These are phyloP conservation scores for Xylaria sp. DNA, from an alignment of 2,329 filamentous ascomycete genomes.

Conservation along the genomic window DNA sequence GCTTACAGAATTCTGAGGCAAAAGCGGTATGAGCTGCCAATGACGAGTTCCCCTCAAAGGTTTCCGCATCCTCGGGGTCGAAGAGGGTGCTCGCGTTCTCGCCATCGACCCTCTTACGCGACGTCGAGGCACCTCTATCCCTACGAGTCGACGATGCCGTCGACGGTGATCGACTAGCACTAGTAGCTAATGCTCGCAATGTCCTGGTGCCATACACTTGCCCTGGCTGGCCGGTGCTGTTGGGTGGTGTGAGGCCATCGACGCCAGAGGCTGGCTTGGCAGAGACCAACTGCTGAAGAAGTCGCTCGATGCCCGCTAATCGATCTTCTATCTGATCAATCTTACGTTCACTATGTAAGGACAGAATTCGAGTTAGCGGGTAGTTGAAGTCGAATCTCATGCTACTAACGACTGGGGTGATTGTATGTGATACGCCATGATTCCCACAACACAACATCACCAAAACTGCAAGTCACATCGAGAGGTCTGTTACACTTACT, in stretches of 20 bases:
- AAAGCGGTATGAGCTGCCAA: conserved; percentile 60
- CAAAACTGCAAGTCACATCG: not conserved
- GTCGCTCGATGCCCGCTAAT: conserved; percentile 53
- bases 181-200: conserved; percentile 8
- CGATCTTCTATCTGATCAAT: conserved; percentile 57
- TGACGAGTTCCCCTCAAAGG: conserved; percentile 59
- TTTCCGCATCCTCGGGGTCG: conserved; percentile 63
- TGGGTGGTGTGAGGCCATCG: conserved; percentile 14
- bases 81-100: conserved; percentile 58
- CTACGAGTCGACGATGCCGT: conserved; percentile 39
- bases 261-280: conserved; percentile 8
- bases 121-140: conserved; percentile 52
- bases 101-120: conserved; percentile 30
- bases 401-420: too few relatives aligned
- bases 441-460: not conserved
- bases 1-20: conserved; percentile 55
- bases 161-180: conserved; percentile 18
- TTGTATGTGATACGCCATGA: not conserved
- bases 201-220: conserved; percentile 9
- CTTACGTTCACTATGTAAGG: conserved; percentile 60
- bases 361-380: conserved; percentile 12
- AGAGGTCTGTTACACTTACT: conserved; percentile 55
- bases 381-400: not conserved
- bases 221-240: conserved; percentile 3
- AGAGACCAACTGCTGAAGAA: conserved; percentile 50